These are phyloP conservation scores for Ganoderma lucidum DNA, from an alignment of 1,284 basidiomycete species.

Conservation along the genomic window DNA sequence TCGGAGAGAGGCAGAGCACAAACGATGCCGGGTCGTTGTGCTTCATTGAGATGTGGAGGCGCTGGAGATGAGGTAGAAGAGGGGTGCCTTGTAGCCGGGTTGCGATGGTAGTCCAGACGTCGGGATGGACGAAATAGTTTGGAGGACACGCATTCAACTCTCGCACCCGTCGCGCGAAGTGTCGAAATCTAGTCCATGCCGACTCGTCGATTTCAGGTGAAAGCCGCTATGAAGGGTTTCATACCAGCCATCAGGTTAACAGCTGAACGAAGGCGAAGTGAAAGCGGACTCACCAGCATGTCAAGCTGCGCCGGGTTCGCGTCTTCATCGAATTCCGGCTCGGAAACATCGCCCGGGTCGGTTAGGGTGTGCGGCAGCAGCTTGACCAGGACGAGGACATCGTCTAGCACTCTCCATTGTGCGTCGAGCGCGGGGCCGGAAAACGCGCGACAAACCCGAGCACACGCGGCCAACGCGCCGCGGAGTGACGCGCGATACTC, in stretches of 20 bases:
- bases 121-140: neutral
- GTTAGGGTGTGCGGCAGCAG: neutral
- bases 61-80: neutral
- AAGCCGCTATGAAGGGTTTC: neutral
- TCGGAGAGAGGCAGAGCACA: neutral
- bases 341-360: neutral
- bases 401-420: constrained; percentile 4
- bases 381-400: neutral
- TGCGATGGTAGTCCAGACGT: neutral
- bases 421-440: constrained; percentile 5
- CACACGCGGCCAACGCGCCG: neutral
- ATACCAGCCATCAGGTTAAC: neutral
- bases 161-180: neutral
- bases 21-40: neutral
- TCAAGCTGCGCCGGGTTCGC: neutral
- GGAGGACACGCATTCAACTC: neutral
- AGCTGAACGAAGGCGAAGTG: neutral
- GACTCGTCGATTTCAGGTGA: neutral
- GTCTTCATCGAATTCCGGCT: neutral
- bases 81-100: neutral
- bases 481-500: neutral
- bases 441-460: constrained; percentile 6
- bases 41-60: neutral
- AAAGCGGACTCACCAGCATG: neutral
- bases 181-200: neutral